Evolutionary conservation across 768 basidiomycete species (phyloP), one percentile per base, ranked within the genome.

Genomic region (Leccinum aurantiacum): DNA sequence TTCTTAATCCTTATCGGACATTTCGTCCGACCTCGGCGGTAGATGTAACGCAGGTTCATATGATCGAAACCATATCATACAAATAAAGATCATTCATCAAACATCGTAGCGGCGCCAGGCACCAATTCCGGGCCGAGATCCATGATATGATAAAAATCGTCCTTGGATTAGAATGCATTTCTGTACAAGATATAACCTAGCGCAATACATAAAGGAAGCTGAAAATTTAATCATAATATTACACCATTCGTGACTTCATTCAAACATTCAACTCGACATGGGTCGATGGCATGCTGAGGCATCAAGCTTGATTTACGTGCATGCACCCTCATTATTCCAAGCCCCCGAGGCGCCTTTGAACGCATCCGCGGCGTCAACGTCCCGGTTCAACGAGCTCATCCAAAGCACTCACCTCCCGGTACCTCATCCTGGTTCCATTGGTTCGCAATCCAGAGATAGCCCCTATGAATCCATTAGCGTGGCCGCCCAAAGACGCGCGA

Each of bases 301-400:
- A 41, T 41, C 8, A 41, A 41, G 9, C 4, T 9, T 41, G 17
- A n/a, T 33, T 33, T 35, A 52, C n/a, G 27, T 4, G 38, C 87
- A 88, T 46, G 79, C 68, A 8, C 85, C 84, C 67, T 82, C 73
- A 65, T 87, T 80, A 51, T 74, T 75, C 86, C 87, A 88, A 52
- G 82, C 84, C 56, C 78, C 82, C 25, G 80, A 78, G 38, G 75
- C 2, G 50, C 80, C 84, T 85, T 54, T 17, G 6, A 13, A 48
- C 4, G 6, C 41, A 14, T 17, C 41, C 41, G 17, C 17, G 38
- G 38, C 10, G 33, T 60, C 29, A 64, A 53, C 10, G 46, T 56
- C 46, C 17, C 6, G 52, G 19, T 29, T 41, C 22, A 14, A 29
- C 2, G 15, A 50, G 24, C 15, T 31, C 14, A 25, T 50, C 2